These are phyloP conservation scores for Tulasnella sp. DNA, from an alignment of 768 basidiomycete genomes.

Conservation along the genomic window DNA sequence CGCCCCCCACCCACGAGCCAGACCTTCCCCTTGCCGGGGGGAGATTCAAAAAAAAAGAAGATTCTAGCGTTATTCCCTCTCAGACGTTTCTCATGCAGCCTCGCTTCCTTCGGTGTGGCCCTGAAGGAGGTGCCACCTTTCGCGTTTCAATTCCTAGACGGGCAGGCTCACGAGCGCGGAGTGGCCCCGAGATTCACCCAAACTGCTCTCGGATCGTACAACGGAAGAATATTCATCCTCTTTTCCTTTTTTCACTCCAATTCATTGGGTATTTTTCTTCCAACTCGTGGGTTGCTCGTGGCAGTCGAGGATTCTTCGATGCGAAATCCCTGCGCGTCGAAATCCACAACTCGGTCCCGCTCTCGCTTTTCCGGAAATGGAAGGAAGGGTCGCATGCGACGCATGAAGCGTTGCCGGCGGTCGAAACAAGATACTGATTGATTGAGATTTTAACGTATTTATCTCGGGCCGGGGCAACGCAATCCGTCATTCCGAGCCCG, in stretches of 20 bases:
- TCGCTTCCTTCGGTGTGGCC: background rate
- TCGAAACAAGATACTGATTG: background rate
- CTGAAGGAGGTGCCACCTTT: background rate
- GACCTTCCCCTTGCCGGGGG: background rate
- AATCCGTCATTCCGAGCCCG: background rate
- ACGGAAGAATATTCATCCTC: slow-evolving; percentile 2
- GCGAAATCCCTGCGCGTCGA: background rate
- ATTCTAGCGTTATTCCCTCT: background rate
- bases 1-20: background rate
- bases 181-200: slow-evolving; percentile 6
- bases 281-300: background rate
- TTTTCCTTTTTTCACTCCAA: background rate
- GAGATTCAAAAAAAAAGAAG: background rate
- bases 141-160: background rate
- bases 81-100: background rate
- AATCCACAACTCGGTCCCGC: background rate
- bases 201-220: slow-evolving; percentile 9
- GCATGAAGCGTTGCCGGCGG: background rate
- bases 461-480: background rate
- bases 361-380: background rate
- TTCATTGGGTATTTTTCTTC: too few species aligned
- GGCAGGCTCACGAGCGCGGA: slow-evolving; percentile 2
- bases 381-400: slow-evolving; percentile 2
- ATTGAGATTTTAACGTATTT: background rate
- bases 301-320: background rate